phyloP scores from a whole-genome alignment of 2,329 filamentous ascomycete species.

The Tolypocladium amazonense region DNA sequence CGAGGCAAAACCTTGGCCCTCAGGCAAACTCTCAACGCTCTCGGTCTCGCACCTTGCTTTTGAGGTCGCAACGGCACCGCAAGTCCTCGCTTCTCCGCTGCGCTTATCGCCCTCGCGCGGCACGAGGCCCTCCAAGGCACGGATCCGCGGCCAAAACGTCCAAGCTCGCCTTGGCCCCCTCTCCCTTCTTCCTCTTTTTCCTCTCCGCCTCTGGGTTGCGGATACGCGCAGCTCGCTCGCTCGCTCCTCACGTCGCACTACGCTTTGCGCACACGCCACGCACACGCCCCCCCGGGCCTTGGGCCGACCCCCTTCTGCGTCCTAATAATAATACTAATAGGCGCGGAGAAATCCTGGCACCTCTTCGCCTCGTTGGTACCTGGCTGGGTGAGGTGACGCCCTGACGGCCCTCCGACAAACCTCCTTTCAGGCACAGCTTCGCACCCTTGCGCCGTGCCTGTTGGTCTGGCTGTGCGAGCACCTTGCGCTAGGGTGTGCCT shows the following conservation, averaged over 20 bases:
- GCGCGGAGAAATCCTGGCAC: constrained; percentile 4
- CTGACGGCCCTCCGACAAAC: not conserved
- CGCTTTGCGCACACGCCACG: not conserved
- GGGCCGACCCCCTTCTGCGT: not conserved
- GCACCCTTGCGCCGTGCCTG: not conserved
- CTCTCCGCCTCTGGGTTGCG: not conserved
- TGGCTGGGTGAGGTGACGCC: not conserved
- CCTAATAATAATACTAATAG: constrained; percentile 5
- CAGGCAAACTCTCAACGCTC: not conserved
- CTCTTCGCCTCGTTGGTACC: not conserved
- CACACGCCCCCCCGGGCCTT: not conserved
- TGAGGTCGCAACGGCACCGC: not conserved
- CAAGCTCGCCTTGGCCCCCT: not conserved
- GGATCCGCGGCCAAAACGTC: not conserved
- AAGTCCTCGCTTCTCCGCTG: not conserved
- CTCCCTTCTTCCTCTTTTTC: not conserved
- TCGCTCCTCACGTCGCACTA: not conserved
- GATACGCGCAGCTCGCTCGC: not conserved
- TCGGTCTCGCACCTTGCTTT: not conserved
- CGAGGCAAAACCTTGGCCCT: not conserved
- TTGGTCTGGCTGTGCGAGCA: not conserved
- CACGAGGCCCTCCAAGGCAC: not conserved
- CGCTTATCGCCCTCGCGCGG: not conserved
- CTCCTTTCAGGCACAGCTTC: constrained; percentile 2
- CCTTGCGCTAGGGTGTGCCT: too few species aligned